phyloP scores from a whole-genome alignment of 1,139 yeast genomes.

The Candida tropicalis region DNA sequence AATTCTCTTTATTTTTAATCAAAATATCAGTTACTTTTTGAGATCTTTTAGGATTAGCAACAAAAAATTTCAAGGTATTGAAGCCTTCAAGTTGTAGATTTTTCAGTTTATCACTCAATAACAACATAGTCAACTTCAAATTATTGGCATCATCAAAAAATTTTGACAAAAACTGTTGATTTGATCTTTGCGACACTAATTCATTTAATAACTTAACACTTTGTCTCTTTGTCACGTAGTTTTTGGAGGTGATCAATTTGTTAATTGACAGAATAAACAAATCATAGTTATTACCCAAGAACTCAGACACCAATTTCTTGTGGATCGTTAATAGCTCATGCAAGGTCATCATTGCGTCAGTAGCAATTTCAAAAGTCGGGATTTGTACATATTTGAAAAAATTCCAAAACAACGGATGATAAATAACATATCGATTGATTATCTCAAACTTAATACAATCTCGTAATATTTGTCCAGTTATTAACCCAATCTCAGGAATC shows the following conservation, averaged over 20 bases:
- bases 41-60: slow-evolving; percentile 90
- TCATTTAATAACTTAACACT: slow-evolving; percentile 77
- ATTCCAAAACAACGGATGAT: slow-evolving; percentile 70
- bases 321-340: slow-evolving; percentile 72
- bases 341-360: slow-evolving; percentile 83
- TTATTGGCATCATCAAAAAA: slow-evolving; percentile 84
- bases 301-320: slow-evolving; percentile 68
- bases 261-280: slow-evolving; percentile 65
- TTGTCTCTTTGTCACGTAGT: slow-evolving; percentile 92
- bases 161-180: slow-evolving; percentile 69
- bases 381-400: slow-evolving; percentile 77
- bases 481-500: slow-evolving; percentile 67
- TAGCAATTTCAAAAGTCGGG: slow-evolving; percentile 84
- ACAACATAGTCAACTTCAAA: slow-evolving; percentile 80
- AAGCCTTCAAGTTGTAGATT: slow-evolving; percentile 90
- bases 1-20: slow-evolving; percentile 77
- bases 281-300: slow-evolving; percentile 57
- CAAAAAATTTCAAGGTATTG: slow-evolving; percentile 88
- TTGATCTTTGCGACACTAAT: slow-evolving; percentile 72
- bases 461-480: slow-evolving; percentile 77
- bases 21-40: slow-evolving; percentile 79
- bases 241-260: slow-evolving; percentile 68
- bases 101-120: slow-evolving; percentile 85
- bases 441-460: slow-evolving; percentile 84
- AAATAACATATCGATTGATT: slow-evolving; percentile 60